These are phyloP conservation scores for Monilinia aucupariae DNA, from an alignment of 2,329 filamentous ascomycete genomes.

Conservation along the genomic window DNA sequence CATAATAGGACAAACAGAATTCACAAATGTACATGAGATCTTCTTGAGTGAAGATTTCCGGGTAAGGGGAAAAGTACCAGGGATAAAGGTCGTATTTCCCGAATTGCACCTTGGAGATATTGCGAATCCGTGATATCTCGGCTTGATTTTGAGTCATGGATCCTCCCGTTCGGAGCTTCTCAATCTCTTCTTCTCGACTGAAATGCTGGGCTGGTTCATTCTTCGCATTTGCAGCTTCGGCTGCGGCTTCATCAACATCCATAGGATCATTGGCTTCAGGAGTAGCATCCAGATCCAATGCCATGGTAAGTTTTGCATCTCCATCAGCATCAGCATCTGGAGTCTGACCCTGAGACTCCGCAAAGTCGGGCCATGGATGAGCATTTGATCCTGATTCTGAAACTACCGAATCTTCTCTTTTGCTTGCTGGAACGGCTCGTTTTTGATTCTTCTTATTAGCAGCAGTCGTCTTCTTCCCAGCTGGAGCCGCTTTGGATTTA, in stretches of 20 bases:
- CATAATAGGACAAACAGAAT: conserved; percentile 91
- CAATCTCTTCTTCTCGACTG: conserved; percentile 85
- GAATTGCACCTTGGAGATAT: conserved; percentile 91
- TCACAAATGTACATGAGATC: conserved; percentile 96
- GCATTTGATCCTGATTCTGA: conserved; percentile 33
- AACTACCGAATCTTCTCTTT: conserved; percentile 33
- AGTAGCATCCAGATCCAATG: conserved; percentile 31
- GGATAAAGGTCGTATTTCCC: conserved; percentile 87
- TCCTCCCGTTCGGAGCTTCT: conserved; percentile 87
- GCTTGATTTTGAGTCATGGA: conserved; percentile 99
- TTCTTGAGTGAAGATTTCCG: conserved; percentile 77
- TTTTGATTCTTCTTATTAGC: conserved; percentile 41
- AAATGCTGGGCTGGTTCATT: conserved; percentile 44
- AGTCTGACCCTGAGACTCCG: conserved; percentile 30
- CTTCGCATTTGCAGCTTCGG: conserved; percentile 30
- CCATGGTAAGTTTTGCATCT: conserved; percentile 27
- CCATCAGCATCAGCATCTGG: conserved; percentile 30
- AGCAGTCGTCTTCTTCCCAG: conserved; percentile 39
- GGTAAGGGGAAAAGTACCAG: conserved; percentile 99
- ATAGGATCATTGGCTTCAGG: conserved; percentile 39
- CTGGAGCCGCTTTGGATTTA: conserved; percentile 60
- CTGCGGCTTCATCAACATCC: conserved; percentile 50
- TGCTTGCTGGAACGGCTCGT: conserved; percentile 27
- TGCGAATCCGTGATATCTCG: conserved; percentile 91
- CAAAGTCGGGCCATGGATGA: conserved; percentile 33